Evolutionary conservation across 164 flowering plant species (phyloP).

Genomic region (Umbellularia californica): DNA sequence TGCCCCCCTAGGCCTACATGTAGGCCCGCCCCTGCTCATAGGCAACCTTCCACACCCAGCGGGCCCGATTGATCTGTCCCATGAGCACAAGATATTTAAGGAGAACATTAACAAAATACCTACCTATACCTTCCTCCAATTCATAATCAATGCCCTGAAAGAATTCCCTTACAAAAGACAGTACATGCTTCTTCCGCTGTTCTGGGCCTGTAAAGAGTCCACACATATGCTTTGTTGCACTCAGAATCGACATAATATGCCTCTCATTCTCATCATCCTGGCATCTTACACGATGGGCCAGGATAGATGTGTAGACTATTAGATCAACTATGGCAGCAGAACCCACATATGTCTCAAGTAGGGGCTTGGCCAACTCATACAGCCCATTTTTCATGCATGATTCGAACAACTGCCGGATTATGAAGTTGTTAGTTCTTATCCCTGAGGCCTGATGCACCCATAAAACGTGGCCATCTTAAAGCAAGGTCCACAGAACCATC

Average conservation of each 20-base stretch:
- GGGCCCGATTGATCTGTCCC: constrained; percentile 96
- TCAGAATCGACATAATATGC: constrained; percentile 80
- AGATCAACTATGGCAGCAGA: constrained; percentile 90
- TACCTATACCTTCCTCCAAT: constrained; percentile 82
- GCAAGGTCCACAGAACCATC: constrained; percentile 92
- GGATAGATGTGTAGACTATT: constrained; percentile 82
- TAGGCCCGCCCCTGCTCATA: too few relatives aligned
- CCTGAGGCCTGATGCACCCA: constrained; percentile 98
- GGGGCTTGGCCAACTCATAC: constrained; percentile 90
- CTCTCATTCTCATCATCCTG: constrained; percentile 86
- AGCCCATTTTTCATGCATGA: constrained; percentile 90
- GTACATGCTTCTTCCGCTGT: constrained; percentile 83
- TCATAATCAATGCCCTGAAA: constrained; percentile 87
- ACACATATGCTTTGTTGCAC: constrained; percentile 88
- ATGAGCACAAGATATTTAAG: constrained; percentile 93
- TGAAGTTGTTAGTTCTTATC: constrained; percentile 83
- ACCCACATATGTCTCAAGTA: constrained; percentile 75
- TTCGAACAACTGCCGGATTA: constrained; percentile 87
- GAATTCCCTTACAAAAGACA: constrained; percentile 84
- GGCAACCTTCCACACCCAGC: constrained; percentile 99
- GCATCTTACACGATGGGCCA: constrained; percentile 89
- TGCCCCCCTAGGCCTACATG: too few relatives aligned
- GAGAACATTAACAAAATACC: constrained; percentile 87
- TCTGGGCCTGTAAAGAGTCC: constrained; percentile 95
- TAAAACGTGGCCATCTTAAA: constrained; percentile 88